Evolutionary conservation across 202 grass and related monocot genomes (phyloP).

Genomic region (Schoenoplectus triqueter): DNA sequence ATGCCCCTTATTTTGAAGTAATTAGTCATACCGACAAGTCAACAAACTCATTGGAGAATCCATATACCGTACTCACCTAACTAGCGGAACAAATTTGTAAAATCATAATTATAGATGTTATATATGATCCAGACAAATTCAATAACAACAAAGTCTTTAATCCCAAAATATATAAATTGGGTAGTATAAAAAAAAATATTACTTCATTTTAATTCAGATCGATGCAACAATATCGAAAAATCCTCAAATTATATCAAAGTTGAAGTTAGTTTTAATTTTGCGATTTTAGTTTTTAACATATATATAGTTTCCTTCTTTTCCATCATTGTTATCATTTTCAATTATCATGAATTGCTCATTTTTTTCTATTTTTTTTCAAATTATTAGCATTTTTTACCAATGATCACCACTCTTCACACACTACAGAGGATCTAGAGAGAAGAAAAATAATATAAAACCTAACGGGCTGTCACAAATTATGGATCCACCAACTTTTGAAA

Average conservation of each 20-base stretch:
- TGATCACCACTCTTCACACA: neutral
- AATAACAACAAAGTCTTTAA: too few relatives aligned
- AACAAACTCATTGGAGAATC: neutral
- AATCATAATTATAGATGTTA: too few relatives aligned
- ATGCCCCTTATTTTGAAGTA: neutral
- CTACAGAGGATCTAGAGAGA: neutral
- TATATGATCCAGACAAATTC: too few relatives aligned
- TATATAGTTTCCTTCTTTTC: neutral
- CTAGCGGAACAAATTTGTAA: too few relatives aligned
- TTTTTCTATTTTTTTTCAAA: too few relatives aligned
- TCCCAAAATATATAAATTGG: too few relatives aligned
- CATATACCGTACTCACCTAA: neutral
- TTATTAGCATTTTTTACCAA: too few relatives aligned
- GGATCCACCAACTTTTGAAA: constrained; percentile 36
- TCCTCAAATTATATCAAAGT: neutral
- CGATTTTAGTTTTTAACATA: neutral
- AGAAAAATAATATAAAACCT: neutral
- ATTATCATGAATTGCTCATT: neutral
- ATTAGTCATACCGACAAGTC: neutral
- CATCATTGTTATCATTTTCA: neutral
- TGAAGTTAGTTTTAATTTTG: neutral
- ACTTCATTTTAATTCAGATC: neutral
- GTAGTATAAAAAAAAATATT: neutral
- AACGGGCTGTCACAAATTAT: neutral
- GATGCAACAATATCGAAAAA: too few relatives aligned